These are phyloP conservation scores for Bolboschoenus planiculmis DNA, from an alignment of 176 grass and related monocot species.

Conservation along the genomic window DNA sequence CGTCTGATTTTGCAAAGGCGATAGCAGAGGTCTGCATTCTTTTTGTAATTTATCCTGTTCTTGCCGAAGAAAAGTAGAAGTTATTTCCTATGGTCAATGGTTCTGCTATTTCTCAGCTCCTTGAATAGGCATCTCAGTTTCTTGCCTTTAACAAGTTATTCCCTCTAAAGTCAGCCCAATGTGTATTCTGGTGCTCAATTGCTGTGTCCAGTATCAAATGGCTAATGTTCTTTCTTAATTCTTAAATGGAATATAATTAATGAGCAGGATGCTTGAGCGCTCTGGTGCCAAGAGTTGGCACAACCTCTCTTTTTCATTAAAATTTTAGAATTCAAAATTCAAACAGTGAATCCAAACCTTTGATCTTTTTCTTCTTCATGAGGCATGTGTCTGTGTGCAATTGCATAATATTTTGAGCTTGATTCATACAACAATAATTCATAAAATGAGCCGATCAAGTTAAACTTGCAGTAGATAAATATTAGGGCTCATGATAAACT, in stretches of 20 bases:
- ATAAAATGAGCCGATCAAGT: background rate
- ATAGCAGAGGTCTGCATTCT: slow-evolving; percentile 48
- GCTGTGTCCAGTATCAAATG: background rate
- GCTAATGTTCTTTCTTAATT: background rate
- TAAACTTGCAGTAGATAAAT: background rate
- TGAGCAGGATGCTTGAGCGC: background rate
- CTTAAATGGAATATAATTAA: slow-evolving; percentile 3
- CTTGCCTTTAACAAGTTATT: background rate
- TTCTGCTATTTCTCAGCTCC: background rate
- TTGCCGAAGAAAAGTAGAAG: background rate
- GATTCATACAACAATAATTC: background rate
- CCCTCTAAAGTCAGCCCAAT: background rate
- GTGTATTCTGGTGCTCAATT: background rate
- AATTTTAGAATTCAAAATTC: background rate
- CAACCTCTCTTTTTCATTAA: background rate
- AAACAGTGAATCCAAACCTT: background rate
- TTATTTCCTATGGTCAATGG: background rate
- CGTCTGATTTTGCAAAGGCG: slow-evolving; percentile 72
- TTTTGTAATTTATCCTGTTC: background rate
- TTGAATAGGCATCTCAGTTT: background rate
- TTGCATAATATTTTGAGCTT: background rate
- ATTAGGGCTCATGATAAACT: too few relatives aligned
- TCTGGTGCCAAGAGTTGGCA: background rate
- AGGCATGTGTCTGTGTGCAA: background rate
- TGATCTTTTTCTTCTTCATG: background rate